phyloP scores from a whole-genome alignment of 1,284 basidiomycete species.

The Caloboletus inedulis region DNA sequence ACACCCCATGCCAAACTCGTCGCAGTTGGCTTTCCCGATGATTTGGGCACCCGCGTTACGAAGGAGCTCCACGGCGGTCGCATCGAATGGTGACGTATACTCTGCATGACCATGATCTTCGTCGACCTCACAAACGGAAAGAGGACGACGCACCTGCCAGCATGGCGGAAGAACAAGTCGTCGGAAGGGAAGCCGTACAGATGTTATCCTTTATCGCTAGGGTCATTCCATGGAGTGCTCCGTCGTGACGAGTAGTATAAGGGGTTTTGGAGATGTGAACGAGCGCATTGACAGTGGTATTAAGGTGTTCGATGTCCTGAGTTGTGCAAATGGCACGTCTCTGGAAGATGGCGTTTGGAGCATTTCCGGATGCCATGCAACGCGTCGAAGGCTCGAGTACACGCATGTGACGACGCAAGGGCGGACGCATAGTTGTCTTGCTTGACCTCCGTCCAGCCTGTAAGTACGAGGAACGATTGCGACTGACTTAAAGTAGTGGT shows the following conservation, averaged over 20 bases:
- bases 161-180: conserved; percentile 79
- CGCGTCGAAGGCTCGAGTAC: background rate
- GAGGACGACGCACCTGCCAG: conserved; percentile 50
- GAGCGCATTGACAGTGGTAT: conserved; percentile 22
- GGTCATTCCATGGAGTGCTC: conserved; percentile 39
- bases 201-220: conserved; percentile 89
- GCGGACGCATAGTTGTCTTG: background rate
- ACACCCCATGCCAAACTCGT: conserved; percentile 99
- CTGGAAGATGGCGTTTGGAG: background rate
- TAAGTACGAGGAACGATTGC: background rate
- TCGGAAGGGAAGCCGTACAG: conserved; percentile 63
- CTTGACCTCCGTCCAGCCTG: background rate
- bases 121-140: background rate
- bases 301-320: conserved; percentile 7
- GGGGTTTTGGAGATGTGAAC: conserved; percentile 12
- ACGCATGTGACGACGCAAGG: background rate
- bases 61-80: conserved; percentile 76
- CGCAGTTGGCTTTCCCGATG: conserved; percentile 90
- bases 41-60: conserved; percentile 67
- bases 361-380: background rate
- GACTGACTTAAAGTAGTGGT: background rate
- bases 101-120: conserved; percentile 37
- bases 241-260: background rate
- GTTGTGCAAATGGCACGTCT: conserved; percentile 16
- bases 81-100: conserved; percentile 82